These are phyloP conservation scores for Neoascochyta sp. DNA, from an alignment of 2,329 filamentous ascomycete species.

Conservation along the genomic window DNA sequence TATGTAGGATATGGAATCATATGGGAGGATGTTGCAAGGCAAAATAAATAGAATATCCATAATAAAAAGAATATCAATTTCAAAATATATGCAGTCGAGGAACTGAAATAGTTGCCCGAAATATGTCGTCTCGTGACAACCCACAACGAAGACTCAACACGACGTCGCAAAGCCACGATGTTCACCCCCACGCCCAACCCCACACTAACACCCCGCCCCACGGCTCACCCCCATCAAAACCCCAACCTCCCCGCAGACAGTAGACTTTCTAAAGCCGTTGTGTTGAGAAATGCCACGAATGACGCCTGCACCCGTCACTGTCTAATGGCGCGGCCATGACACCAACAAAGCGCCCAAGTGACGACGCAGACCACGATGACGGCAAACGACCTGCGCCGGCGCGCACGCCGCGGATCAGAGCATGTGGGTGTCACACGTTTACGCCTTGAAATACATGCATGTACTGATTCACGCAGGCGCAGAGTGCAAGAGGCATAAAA, in stretches of 20 bases:
- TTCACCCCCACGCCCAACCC: too few species aligned
- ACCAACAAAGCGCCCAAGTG: slow-evolving; percentile 26
- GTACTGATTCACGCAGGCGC: slow-evolving; percentile 19
- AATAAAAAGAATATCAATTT: neutral
- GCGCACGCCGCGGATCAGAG: slow-evolving; percentile 23
- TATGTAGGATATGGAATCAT: neutral
- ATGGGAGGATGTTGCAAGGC: neutral
- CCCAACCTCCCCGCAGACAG: too few species aligned
- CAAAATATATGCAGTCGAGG: neutral
- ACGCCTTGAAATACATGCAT: neutral
- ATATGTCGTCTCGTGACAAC: too few species aligned
- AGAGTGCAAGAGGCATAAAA: slow-evolving; percentile 37
- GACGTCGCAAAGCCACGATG: slow-evolving; percentile 5
- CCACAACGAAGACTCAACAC: slow-evolving; percentile 8
- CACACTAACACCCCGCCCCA: too few species aligned
- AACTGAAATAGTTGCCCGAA: slow-evolving; percentile 1
- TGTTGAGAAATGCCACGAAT: too few species aligned
- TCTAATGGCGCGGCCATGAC: slow-evolving; percentile 62
- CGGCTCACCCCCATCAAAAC: too few species aligned
- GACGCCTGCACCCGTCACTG: slow-evolving; percentile 6
- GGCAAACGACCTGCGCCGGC: slow-evolving; percentile 23
- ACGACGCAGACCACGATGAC: slow-evolving; percentile 27
- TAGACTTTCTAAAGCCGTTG: too few species aligned
- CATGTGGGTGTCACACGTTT: slow-evolving; percentile 16
- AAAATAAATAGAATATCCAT: neutral